Percentiles rank a stretch among this genome's conserved stretches.
Conservation (phyloP, 2,329 filamentous ascomycete species). For the Fusarium subglutinans region DNA sequence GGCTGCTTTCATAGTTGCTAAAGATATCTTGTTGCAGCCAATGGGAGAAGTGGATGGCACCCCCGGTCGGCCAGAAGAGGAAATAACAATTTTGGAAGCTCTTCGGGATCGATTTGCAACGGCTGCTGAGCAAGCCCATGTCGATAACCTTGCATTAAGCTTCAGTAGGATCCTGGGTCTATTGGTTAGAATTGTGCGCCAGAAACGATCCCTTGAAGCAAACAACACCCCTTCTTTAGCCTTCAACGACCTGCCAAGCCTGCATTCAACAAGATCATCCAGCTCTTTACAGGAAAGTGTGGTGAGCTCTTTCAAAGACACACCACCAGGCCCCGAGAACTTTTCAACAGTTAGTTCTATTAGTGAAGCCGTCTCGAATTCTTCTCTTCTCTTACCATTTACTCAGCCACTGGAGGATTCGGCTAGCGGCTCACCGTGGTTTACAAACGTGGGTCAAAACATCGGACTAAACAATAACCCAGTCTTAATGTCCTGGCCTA, state of each 20-base stretch:
- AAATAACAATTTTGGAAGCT: constrained; percentile 38
- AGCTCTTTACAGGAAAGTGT: constrained; percentile 29
- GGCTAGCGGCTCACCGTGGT: constrained; percentile 24
- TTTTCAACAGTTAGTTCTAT: constrained; percentile 23
- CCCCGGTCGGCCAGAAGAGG: constrained; percentile 32
- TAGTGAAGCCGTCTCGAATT: constrained; percentile 10
- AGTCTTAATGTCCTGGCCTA: constrained; percentile 25
- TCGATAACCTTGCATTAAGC: constrained; percentile 33
- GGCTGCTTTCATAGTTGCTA: constrained; percentile 36
- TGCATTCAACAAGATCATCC: constrained; percentile 36
- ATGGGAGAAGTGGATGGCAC: constrained; percentile 13
- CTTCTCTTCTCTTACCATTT: constrained; percentile 34
- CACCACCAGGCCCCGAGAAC: constrained; percentile 33
- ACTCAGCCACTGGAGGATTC: constrained; percentile 32
- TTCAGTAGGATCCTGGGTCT: constrained; percentile 30
- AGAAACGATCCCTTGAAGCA: constrained; percentile 21
- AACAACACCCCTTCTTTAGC: constrained; percentile 30
- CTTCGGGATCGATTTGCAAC: constrained; percentile 33
- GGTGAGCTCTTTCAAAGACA: constrained; percentile 35
- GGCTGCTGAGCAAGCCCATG: constrained; percentile 26
- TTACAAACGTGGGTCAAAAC: background rate
- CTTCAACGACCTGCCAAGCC: constrained; percentile 39
- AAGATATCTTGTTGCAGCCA: constrained; percentile 25
- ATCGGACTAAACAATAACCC: background rate
- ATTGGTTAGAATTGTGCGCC: constrained; percentile 32